Evolutionary conservation across 768 basidiomycete species (phyloP), one percentile per base, ranked within the genome.

Genomic region (Lactarius psammicola): DNA sequence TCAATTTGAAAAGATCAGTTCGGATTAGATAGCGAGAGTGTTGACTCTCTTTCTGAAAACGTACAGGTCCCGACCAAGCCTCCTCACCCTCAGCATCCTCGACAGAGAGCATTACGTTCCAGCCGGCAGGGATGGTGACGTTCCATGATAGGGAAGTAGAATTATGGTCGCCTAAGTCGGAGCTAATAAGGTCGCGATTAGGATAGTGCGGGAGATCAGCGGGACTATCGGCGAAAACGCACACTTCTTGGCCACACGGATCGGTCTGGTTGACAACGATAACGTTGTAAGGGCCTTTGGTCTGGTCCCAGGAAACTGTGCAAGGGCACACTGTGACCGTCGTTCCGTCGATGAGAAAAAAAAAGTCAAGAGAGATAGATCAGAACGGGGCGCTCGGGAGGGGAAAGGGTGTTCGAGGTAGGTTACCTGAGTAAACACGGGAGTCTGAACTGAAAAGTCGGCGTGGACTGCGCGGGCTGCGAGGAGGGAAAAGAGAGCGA

Each of bases 401-500:
- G 34, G 38, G 34, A 46, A 40, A n/a, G n/a, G n/a, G n/a, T n/a
- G 60, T 31, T 38, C 26, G 42, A 9, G 20, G 42, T 15, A 28
- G 30, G 8, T 49, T 71, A 87, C 89, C 80, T 89, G 85, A 68
- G 74, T 75, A 56, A 88, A 69, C 4, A 60, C 10, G 46, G 88
- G 87, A 30, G 82, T 82, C 69, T 71, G 73, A 71, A 91, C 78
- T 49, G 76, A 72, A 70, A 90, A 82, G 23, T 76, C 79, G 64
- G 89, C 86, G 61, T 82, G 70, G 62, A 79, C 86, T 73, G 78
- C 78, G 68, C 73, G 79, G 72, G 84, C 71, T 75, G 82, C 81
- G 75, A 86, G 78, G 70, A 79, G 73, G 73, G 82, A 76, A 79
- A 91, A 77, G 86, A 92, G 84, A 72, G 88, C 80, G 78, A 84